Percentiles rank a stretch among this genome's conserved stretches.
Conservation (phyloP, 2,329 filamentous ascomycete genomes). For the Ophiostoma fasciatum region DNA sequence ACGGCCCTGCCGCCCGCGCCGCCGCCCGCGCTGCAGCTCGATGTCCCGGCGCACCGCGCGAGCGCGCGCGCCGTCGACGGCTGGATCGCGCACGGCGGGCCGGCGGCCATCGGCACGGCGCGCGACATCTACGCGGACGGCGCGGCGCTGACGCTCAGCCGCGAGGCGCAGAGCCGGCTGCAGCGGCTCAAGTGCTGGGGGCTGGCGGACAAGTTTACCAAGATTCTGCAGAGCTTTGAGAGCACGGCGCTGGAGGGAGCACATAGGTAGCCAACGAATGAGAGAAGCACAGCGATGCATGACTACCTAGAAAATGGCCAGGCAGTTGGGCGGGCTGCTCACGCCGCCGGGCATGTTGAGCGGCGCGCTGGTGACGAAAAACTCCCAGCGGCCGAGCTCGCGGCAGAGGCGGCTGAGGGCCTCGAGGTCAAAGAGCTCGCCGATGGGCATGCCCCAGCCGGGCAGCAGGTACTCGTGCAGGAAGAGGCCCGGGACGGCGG, state of each 20-base stretch:
- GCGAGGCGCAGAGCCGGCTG: slow-evolving; percentile 15
- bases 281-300: neutral
- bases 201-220: slow-evolving; percentile 17
- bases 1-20: neutral
- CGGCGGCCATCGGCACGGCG: slow-evolving; percentile 14
- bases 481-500: slow-evolving; percentile 7
- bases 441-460: slow-evolving; percentile 17
- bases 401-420: slow-evolving; percentile 15
- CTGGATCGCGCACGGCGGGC: slow-evolving; percentile 16
- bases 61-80: slow-evolving; percentile 6
- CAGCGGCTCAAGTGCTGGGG: slow-evolving; percentile 15
- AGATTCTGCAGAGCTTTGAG: slow-evolving; percentile 13
- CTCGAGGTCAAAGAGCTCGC: slow-evolving; percentile 30
- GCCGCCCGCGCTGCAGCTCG: slow-evolving; percentile 10
- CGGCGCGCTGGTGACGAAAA: slow-evolving; percentile 9
- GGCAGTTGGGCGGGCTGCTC: slow-evolving; percentile 3
- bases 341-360: slow-evolving; percentile 6
- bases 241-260: neutral
- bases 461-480: slow-evolving; percentile 10
- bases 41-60: slow-evolving; percentile 10
- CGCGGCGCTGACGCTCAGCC: slow-evolving; percentile 11
- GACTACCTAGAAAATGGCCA: slow-evolving; percentile 5
- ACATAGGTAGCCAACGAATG: too few species aligned
- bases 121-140: slow-evolving; percentile 11
- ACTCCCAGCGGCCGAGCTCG: slow-evolving; percentile 20